These are phyloP conservation scores for Rhytidiadelphus loreus DNA, from an alignment of 225 moss, liverwort and hornwort genomes.

Conservation along the genomic window DNA sequence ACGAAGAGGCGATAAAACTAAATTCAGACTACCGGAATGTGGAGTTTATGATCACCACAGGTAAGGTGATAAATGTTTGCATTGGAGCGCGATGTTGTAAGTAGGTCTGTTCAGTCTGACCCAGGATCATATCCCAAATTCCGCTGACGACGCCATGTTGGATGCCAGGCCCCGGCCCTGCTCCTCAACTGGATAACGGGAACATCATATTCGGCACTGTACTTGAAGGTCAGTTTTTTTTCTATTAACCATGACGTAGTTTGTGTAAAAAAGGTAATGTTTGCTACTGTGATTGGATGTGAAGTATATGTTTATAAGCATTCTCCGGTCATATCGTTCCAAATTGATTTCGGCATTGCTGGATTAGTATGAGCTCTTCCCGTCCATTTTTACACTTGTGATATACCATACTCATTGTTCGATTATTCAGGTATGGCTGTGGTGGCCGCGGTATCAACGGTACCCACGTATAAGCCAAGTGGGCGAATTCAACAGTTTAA, in stretches of 20 bases:
- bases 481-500: constrained; percentile 86
- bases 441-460: constrained; percentile 64
- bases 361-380: neutral
- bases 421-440: constrained; percentile 68
- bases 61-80: constrained; percentile 5
- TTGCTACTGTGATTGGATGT: neutral
- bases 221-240: constrained; percentile 61
- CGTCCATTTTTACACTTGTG: neutral
- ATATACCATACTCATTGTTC: neutral
- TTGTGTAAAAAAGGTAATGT: neutral
- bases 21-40: constrained; percentile 84
- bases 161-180: constrained; percentile 80
- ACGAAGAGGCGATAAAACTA: constrained; percentile 67
- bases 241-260: neutral
- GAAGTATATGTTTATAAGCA: neutral
- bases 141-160: neutral
- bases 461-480: constrained; percentile 78
- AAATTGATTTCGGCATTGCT: neutral
- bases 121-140: neutral
- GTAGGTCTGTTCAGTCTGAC: neutral
- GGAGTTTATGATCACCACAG: constrained; percentile 95
- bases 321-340: neutral
- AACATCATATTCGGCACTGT: constrained; percentile 90
- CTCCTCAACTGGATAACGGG: constrained; percentile 79
- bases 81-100: neutral